These are phyloP conservation scores for Solanum appendiculatum DNA, from an alignment of 257 asterid genomes.

Conservation along the genomic window DNA sequence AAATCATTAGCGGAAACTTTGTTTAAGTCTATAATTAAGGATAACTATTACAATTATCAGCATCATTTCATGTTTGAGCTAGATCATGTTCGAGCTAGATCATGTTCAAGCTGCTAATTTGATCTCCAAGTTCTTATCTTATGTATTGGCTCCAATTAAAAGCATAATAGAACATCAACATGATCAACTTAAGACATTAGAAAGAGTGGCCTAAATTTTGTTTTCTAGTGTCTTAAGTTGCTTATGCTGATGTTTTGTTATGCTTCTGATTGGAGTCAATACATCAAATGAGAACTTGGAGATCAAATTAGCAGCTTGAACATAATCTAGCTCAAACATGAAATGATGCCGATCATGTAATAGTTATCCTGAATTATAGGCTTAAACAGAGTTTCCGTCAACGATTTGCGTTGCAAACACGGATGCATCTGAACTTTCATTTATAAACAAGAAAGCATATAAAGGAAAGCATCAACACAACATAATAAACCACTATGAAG, in stretches of 20 bases:
- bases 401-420: constrained; percentile 40
- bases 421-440: constrained; percentile 55
- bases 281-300: constrained; percentile 22
- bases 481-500: not conserved
- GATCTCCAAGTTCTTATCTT: constrained; percentile 39
- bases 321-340: constrained; percentile 80
- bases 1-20: constrained; percentile 40
- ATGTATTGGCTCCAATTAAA: constrained; percentile 29
- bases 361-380: constrained; percentile 63
- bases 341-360: constrained; percentile 31
- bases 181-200: too few relatives aligned
- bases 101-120: constrained; percentile 64
- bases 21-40: constrained; percentile 56
- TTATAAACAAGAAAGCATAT: constrained; percentile 1
- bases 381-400: constrained; percentile 50
- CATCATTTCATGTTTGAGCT: constrained; percentile 73
- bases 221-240: not conserved
- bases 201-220: too few relatives aligned
- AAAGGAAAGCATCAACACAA: not conserved
- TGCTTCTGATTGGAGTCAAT: too few relatives aligned
- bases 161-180: too few relatives aligned
- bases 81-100: constrained; percentile 93
- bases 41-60: constrained; percentile 45
- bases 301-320: constrained; percentile 52
- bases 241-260: not conserved